A percentile compares a stretch with the other conserved stretches of the same genome.
Conservation (phyloP, 2,329 filamentous ascomycete genomes). For the Cladosporium velox region DNA sequence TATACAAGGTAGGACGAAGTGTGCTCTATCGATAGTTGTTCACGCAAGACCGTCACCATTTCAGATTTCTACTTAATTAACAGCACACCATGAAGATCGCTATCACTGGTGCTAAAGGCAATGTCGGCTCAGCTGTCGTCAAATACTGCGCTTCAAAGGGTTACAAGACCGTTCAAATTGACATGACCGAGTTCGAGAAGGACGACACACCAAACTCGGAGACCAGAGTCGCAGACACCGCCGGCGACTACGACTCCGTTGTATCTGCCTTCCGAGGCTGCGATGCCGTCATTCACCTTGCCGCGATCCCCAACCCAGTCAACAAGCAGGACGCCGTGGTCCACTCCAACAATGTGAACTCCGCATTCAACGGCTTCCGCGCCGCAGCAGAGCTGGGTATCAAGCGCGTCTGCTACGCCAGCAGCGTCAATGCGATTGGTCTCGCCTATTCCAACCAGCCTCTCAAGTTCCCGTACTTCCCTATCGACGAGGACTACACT, state of each 20-base stretch:
- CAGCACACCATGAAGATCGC: slow-evolving; percentile 39
- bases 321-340: slow-evolving; percentile 38
- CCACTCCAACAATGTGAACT: slow-evolving; percentile 43
- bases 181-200: slow-evolving; percentile 32
- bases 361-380: slow-evolving; percentile 44
- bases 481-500: slow-evolving; percentile 41
- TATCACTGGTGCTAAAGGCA: slow-evolving; percentile 43
- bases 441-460: slow-evolving; percentile 42
- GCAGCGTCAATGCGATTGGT: slow-evolving; percentile 43
- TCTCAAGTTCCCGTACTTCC: slow-evolving; percentile 41
- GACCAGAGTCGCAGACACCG: slow-evolving; percentile 39
- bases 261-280: slow-evolving; percentile 39
- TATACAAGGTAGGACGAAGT: not conserved
- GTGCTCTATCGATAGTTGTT: not conserved
- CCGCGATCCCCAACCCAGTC: slow-evolving; percentile 42
- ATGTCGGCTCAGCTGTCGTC: slow-evolving; percentile 36
- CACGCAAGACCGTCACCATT: not conserved
- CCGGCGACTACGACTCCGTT: slow-evolving; percentile 38
- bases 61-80: not conserved
- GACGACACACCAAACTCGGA: slow-evolving; percentile 36
- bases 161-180: slow-evolving; percentile 40
- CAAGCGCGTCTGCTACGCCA: slow-evolving; percentile 41
- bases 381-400: slow-evolving; percentile 42
- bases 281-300: slow-evolving; percentile 44
- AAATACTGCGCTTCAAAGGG: slow-evolving; percentile 38